Percentiles rank a stretch among this genome's conserved stretches.
Evolutionary conservation across 345 rosid species (phyloP).

Genomic region (Linum trigynum): DNA sequence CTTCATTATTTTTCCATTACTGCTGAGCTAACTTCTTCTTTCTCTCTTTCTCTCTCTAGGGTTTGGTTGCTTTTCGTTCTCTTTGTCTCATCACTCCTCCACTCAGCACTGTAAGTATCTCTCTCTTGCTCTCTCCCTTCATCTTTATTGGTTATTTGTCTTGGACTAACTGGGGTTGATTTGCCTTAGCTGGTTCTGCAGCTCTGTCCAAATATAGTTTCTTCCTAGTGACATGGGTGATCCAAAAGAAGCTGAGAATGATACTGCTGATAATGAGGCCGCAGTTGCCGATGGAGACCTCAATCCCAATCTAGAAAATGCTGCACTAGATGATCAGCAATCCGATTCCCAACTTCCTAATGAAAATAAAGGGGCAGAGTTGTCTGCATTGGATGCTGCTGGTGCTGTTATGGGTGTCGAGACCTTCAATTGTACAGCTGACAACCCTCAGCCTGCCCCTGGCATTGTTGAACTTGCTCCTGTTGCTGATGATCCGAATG

Average conservation of each 20-base stretch:
- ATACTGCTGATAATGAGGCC: neutral
- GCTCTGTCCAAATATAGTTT: neutral
- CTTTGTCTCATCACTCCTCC: too few relatives aligned
- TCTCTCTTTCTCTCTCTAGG: neutral
- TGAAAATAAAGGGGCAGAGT: neutral
- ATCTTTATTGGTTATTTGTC: neutral
- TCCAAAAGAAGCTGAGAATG: neutral
- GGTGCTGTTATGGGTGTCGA: too few relatives aligned
- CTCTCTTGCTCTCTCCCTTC: too few relatives aligned
- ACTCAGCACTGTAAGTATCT: too few relatives aligned
- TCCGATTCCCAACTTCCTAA: neutral
- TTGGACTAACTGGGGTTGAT: neutral
- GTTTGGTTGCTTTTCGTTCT: neutral
- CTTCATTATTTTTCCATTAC: neutral
- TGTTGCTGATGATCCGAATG: neutral
- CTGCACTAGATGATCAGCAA: neutral
- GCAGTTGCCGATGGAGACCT: neutral
- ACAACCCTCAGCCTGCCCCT: neutral
- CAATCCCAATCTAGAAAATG: neutral
- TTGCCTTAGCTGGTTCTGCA: neutral
- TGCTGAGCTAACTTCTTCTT: neutral
- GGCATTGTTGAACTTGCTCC: neutral
- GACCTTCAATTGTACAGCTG: neutral
- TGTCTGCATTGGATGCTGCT: neutral
- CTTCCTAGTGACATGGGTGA: neutral